Evolutionary conservation across 2,329 filamentous ascomycete species (phyloP), one percentile per base, ranked within the genome.

Genomic region (Trichoderma pleuroti): DNA sequence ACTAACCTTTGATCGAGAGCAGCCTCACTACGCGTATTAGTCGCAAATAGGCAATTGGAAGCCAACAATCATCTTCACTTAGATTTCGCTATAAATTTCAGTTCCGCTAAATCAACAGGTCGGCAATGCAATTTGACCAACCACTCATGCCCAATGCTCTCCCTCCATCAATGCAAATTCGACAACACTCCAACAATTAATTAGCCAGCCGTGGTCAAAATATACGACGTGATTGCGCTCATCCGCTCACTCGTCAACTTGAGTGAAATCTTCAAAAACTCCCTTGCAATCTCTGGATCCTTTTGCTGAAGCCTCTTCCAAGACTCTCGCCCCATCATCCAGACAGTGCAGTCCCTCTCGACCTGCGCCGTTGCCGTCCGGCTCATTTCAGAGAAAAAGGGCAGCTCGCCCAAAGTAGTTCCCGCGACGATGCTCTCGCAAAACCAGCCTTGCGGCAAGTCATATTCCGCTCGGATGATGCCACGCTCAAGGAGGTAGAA

Each of bases 161-260:
- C 18, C n/a, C 11, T 28, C n/a, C 28, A 26, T 16, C 16, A 24
- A 42, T 42, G 21, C 34, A 52, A 46, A 60, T 21, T 59, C 12
- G 9, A 21, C 16, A 34, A 14, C 28, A n/a, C 5, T 26, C 5
- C 46, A 21, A 28, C 18, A 18, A 3, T 70, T 26, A 18, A 3
- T 70, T 26, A 86, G 46, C 83, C 84, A 56, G 84, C 85, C 77
- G 84, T 84, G 11, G 84, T 85, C 75, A 86, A 72, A 32, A 85
- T 85, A 70, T 86, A 86, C 60, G 83, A 84, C 8, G 89, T 91
- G 75, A 91, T 90, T 7, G 88, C 86, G 72, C 82, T 85, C 93
- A 98, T 97, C 75, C 96, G 87, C 86, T 99, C 96, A 70, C 92
- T 97, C 54, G 95, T 98, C 79, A 99, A 81, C 84, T 97, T 98